phyloP scores from a whole-genome alignment of 1,284 basidiomycete species.

The Cerrena zonata region DNA sequence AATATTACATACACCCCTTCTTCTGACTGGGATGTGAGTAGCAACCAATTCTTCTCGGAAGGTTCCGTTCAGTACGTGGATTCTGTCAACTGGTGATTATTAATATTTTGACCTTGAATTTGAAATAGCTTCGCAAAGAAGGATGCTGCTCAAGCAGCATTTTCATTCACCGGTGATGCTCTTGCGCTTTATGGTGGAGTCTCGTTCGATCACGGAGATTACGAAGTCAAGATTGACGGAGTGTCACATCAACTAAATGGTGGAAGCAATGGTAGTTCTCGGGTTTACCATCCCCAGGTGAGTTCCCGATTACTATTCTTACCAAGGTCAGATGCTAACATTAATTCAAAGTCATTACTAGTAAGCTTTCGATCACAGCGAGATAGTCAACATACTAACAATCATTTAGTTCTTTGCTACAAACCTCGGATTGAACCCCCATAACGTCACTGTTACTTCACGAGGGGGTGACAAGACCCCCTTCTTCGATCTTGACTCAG shows the following conservation, averaged over 20 bases:
- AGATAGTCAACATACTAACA: conserved; percentile 7
- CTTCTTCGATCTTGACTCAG: conserved; percentile 40
- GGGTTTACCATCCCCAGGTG: conserved; percentile 36
- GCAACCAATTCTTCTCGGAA: conserved; percentile 28
- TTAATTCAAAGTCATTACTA: conserved; percentile 36
- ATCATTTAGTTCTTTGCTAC: conserved; percentile 34
- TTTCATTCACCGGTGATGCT: conserved; percentile 44
- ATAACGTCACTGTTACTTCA: conserved; percentile 31
- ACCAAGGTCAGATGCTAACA: conserved; percentile 6
- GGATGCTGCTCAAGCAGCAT: conserved; percentile 35
- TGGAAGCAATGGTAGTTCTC: conserved; percentile 28
- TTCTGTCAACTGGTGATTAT: no score
- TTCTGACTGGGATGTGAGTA: conserved; percentile 31
- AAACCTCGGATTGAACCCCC: conserved; percentile 29
- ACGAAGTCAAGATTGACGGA: conserved; percentile 42
- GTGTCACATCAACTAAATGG: conserved; percentile 29
- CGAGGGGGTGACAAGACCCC: conserved; percentile 22
- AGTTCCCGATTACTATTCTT: conserved; percentile 7
- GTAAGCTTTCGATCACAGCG: conserved; percentile 24
- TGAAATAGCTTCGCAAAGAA: conserved; percentile 36
- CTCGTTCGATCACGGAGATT: conserved; percentile 42
- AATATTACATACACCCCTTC: conserved; percentile 36
- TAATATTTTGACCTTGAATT: not conserved
- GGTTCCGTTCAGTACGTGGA: conserved; percentile 36
- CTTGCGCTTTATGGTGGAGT: conserved; percentile 48